A percentile compares a stretch with the other conserved stretches of the same genome.
Evolutionary conservation across 1,284 basidiomycete species (phyloP).

Genomic region (Cryptococcus sp.): DNA sequence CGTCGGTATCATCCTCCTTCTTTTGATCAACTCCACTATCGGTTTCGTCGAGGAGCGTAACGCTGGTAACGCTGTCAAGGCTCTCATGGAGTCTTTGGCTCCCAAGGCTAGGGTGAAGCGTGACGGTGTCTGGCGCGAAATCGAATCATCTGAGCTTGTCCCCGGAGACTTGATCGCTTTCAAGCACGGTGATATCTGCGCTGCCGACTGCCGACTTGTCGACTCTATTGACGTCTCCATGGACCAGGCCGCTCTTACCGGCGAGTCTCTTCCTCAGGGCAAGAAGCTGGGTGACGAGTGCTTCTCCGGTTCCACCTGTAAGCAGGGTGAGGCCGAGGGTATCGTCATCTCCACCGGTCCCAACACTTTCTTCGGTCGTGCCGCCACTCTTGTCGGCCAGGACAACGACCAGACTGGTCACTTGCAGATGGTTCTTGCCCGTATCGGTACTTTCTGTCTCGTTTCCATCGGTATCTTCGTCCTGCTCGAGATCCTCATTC

Average conservation of each 20-base stretch:
- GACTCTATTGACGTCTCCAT: conserved; percentile 95
- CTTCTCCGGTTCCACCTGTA: conserved; percentile 97
- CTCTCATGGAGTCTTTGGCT: conserved; percentile 97
- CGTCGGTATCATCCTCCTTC: conserved; percentile 88
- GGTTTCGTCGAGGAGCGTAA: conserved; percentile 98
- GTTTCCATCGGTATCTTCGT: conserved; percentile 92
- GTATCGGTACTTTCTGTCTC: conserved; percentile 94
- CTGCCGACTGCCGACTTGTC: conserved; percentile 90
- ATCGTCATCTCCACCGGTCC: conserved; percentile 94
- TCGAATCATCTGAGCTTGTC: conserved; percentile 83
- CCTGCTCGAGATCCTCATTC: conserved; percentile 80
- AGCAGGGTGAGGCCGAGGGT: conserved; percentile 96
- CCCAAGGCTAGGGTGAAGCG: conserved; percentile 94
- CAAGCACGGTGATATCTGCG: conserved; percentile 97
- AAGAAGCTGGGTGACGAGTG: conserved; percentile 94
- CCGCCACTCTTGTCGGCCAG: conserved; percentile 90
- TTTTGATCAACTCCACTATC: conserved; percentile 93
- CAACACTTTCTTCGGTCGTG: conserved; percentile 95
- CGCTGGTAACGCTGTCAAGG: conserved; percentile 97
- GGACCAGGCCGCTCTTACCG: conserved; percentile 94
- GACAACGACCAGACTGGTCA: conserved; percentile 96
- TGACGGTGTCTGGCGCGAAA: conserved; percentile 77
- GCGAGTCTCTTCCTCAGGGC: conserved; percentile 86
- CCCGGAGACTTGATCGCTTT: conserved; percentile 93
- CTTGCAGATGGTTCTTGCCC: conserved; percentile 94